phyloP scores from a whole-genome alignment of 495 filamentous ascomycete species.

The Tuber aestivum region DNA sequence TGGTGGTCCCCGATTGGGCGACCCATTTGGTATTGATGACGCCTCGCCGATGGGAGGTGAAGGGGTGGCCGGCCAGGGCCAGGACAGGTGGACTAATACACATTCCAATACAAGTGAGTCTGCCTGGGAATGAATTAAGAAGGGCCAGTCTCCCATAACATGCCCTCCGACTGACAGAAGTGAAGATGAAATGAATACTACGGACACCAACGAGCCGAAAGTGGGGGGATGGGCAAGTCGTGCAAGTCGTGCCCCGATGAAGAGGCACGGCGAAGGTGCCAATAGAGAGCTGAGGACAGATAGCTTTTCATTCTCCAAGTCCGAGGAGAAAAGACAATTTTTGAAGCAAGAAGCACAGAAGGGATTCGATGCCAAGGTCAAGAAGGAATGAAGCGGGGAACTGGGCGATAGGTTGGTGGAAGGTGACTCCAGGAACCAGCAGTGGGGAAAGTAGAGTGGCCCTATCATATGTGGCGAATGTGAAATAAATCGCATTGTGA shows the following conservation, averaged over 20 bases:
- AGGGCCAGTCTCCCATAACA: constrained; percentile 14
- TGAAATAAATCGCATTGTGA: neutral
- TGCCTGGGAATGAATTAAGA: constrained; percentile 30
- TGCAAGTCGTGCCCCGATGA: too few species aligned
- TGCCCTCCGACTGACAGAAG: neutral
- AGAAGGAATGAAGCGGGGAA: constrained; percentile 47
- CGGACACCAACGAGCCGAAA: neutral
- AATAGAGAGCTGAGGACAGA: constrained; percentile 42
- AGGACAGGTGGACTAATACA: constrained; percentile 14
- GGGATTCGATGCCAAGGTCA: constrained; percentile 51
- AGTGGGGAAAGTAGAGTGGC: neutral
- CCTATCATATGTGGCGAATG: neutral
- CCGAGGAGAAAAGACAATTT: constrained; percentile 44
- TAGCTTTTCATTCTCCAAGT: constrained; percentile 46
- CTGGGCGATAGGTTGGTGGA: constrained; percentile 22
- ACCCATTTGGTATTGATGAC: neutral
- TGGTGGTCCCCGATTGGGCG: neutral
- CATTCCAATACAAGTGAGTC: constrained; percentile 22
- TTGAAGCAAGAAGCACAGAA: constrained; percentile 50
- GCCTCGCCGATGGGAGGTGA: neutral
- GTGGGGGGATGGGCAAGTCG: too few species aligned
- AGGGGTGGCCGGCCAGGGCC: neutral
- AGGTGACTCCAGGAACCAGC: constrained; percentile 10
- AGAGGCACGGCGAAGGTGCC: too few species aligned
- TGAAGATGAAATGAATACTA: neutral